Conservation (phyloP, 2,329 filamentous ascomycete genomes). For the Pseudogymnoascus sp. region DNA sequence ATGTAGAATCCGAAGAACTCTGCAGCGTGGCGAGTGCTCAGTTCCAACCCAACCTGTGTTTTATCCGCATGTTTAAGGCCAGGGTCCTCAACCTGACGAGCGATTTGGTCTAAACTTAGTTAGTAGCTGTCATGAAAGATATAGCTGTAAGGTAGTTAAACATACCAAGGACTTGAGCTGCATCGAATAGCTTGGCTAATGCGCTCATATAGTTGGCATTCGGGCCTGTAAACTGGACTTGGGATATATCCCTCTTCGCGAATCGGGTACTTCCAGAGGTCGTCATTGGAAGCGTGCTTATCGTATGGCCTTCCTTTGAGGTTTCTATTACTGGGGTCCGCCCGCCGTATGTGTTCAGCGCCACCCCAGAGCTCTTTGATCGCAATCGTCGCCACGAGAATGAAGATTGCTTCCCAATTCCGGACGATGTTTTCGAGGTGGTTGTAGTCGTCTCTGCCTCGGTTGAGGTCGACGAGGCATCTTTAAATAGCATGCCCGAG, state of each 20-base stretch:
- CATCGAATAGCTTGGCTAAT: slow-evolving; percentile 84
- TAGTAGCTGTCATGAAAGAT: slow-evolving; percentile 17
- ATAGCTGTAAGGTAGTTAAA: slow-evolving; percentile 13
- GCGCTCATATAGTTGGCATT: slow-evolving; percentile 88
- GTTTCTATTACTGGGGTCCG: slow-evolving; percentile 36
- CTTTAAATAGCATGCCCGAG: slow-evolving; percentile 65
- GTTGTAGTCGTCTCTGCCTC: slow-evolving; percentile 36
- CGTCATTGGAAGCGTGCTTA: slow-evolving; percentile 75
- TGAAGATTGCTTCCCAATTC: slow-evolving; percentile 66
- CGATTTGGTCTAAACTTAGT: slow-evolving; percentile 69
- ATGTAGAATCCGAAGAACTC: slow-evolving; percentile 98
- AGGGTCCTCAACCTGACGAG: slow-evolving; percentile 90
- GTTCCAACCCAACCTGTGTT: slow-evolving; percentile 89
- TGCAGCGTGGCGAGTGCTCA: slow-evolving; percentile 85
- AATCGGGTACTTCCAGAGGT: slow-evolving; percentile 51
- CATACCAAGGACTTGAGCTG: slow-evolving; percentile 85
- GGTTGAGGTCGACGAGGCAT: slow-evolving; percentile 41
- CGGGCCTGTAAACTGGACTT: slow-evolving; percentile 68
- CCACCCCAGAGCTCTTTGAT: slow-evolving; percentile 74
- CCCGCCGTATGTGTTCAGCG: slow-evolving; percentile 44
- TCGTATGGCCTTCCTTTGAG: slow-evolving; percentile 48
- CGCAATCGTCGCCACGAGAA: slow-evolving; percentile 86
- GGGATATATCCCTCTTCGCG: slow-evolving; percentile 60
- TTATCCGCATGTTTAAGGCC: slow-evolving; percentile 84
- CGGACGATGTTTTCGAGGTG: slow-evolving; percentile 44